Conservation (phyloP, 352 stramenopile species). For the Phytophthora sansomeana region DNA sequence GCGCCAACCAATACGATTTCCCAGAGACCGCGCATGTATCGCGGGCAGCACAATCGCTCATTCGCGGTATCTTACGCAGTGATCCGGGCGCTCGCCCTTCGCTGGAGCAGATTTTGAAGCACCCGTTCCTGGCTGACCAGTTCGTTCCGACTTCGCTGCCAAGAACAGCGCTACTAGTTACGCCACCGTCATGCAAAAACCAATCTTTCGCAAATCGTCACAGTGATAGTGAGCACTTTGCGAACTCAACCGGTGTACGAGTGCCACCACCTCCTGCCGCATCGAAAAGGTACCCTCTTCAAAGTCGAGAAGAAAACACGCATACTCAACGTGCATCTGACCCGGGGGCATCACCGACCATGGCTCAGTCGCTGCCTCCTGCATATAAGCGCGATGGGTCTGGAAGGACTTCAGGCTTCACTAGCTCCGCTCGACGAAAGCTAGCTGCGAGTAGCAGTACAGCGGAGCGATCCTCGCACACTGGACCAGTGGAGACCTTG, state of each 20-base stretch:
- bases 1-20: constrained; percentile 97
- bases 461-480: constrained; percentile 4
- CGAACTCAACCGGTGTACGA: constrained; percentile 30
- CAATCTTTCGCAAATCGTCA: constrained; percentile 30
- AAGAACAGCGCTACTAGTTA: constrained; percentile 72
- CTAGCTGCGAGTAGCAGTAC: constrained; percentile 14
- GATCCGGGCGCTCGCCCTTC: constrained; percentile 78
- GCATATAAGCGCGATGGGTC: constrained; percentile 27
- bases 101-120: constrained; percentile 76
- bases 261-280: constrained; percentile 27
- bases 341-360: constrained; percentile 21
- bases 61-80: constrained; percentile 76
- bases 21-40: constrained; percentile 91
- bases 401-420: constrained; percentile 11
- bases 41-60: constrained; percentile 69
- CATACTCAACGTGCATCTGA: constrained; percentile 38
- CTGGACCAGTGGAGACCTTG: constrained; percentile 10
- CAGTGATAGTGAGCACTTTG: constrained; percentile 35
- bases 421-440: constrained; percentile 18
- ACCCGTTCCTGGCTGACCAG: constrained; percentile 79
- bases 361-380: constrained; percentile 31
- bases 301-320: constrained; percentile 46
- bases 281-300: constrained; percentile 48
- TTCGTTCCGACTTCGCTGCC: constrained; percentile 65
- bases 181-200: constrained; percentile 68